Evolutionary conservation across 345 rosid genomes (phyloP).

Genomic region (Sonneratia caseolaris): DNA sequence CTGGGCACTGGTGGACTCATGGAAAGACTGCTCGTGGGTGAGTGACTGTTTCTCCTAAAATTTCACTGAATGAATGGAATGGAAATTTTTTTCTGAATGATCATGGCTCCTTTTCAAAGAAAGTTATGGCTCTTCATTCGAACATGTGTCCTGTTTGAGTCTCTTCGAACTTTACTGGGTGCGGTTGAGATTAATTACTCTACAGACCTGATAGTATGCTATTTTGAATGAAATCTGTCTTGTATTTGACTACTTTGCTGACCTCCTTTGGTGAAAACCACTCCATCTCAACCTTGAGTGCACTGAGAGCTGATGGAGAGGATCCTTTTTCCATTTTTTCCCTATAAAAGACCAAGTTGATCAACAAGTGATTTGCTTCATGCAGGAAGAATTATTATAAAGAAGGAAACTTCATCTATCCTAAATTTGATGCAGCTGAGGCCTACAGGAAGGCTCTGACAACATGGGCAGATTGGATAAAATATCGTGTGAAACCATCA

Average conservation of each 20-base stretch:
- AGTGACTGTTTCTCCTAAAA: conserved; percentile 1
- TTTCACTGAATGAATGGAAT: not conserved
- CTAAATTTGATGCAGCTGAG: conserved; percentile 70
- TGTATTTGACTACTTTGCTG: too few relatives aligned
- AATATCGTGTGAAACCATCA: conserved; percentile 37
- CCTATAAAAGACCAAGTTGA: not conserved
- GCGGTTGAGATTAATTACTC: not conserved
- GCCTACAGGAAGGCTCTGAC: conserved; percentile 74
- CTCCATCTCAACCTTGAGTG: not conserved
- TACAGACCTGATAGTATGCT: not conserved
- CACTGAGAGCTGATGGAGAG: not conserved
- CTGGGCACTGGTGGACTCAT: conserved; percentile 98
- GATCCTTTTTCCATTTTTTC: not conserved
- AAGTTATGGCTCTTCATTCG: not conserved
- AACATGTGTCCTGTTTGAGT: not conserved
- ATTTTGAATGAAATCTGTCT: too few relatives aligned
- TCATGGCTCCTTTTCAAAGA: not conserved
- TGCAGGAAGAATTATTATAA: conserved; percentile 84
- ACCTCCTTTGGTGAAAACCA: not conserved
- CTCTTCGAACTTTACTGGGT: not conserved
- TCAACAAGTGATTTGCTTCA: conserved; percentile 4
- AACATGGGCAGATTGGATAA: conserved; percentile 90
- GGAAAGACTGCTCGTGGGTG: conserved; percentile 96
- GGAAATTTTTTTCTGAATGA: not conserved
- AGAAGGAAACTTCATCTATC: conserved; percentile 80